Percentiles rank a stretch among this genome's conserved stretches.
Evolutionary conservation across 768 basidiomycete genomes (phyloP).

Genomic region (Phanerochaete sordida): DNA sequence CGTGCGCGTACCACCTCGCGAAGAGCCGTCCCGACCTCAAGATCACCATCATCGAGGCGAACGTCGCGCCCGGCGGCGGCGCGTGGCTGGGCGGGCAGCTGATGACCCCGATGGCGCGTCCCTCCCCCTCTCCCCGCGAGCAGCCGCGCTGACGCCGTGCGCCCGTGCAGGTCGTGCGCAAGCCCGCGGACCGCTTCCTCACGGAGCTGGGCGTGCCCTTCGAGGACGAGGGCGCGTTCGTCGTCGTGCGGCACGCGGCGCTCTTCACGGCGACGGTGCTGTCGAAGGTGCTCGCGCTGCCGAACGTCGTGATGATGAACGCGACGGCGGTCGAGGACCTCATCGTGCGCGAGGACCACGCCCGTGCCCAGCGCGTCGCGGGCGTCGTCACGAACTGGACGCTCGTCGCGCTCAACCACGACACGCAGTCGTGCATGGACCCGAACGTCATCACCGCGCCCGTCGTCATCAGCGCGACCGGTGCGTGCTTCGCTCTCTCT

Average conservation of each 20-base stretch:
- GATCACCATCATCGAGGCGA: constrained; percentile 67
- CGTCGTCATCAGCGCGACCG: constrained; percentile 66
- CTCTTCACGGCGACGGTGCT: constrained; percentile 77
- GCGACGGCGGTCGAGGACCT: constrained; percentile 82
- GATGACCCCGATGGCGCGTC: constrained; percentile 70
- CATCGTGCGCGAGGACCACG: constrained; percentile 55
- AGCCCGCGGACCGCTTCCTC: constrained; percentile 73
- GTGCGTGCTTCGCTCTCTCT: constrained; percentile 20
- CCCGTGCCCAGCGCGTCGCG: constrained; percentile 39
- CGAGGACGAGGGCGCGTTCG: constrained; percentile 75
- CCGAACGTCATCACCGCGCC: constrained; percentile 83
- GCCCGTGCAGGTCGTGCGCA: constrained; percentile 58
- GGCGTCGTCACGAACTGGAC: constrained; percentile 59
- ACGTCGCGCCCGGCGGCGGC: constrained; percentile 69
- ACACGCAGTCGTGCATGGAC: constrained; percentile 67
- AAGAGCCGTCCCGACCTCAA: constrained; percentile 65
- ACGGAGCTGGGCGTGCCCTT: constrained; percentile 66
- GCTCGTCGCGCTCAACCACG: constrained; percentile 55
- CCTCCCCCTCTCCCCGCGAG: neutral
- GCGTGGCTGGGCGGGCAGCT: constrained; percentile 79
- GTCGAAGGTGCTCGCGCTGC: constrained; percentile 63
- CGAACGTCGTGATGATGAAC: constrained; percentile 74
- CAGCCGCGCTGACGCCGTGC: neutral
- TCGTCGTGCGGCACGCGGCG: constrained; percentile 80
- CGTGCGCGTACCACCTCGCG: constrained; percentile 72